Evolutionary conservation across 2,329 filamentous ascomycete genomes (phyloP), one percentile per base, ranked within the genome.

Genomic region (Thielaviopsis ethacetica): DNA sequence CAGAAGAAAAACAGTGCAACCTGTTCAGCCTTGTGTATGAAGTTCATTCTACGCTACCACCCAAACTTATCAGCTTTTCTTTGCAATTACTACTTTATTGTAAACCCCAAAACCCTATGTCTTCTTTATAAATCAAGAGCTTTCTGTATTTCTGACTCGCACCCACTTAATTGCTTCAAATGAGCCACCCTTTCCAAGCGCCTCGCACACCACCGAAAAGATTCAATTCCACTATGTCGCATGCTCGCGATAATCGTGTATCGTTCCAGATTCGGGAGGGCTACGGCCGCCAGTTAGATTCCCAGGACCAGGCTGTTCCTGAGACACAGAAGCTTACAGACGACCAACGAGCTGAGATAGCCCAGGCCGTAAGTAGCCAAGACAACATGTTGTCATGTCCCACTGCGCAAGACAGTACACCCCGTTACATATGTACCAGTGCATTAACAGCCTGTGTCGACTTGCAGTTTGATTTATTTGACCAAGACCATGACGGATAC

Each of bases 401-500:
- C 15, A 6, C 17, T 53, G 27, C n/a, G 7, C 10, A 6, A 17
- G 15, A 49, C 19, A 12, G 38, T 2, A 47, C n/a, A 21, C 38
- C 12, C 19, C 15, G 9, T 47, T 4, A 6, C 6, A 19, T 5
- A 51, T 50, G 27, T 51, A 22, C n/a, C 49, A 21, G 34, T 27
- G 17, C 41, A 41, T 17, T 49, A 22, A 47, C 44, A 58, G 17
- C 6, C 22, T 49, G 30, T 51, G 13, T 24, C 27, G 26, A 34
- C 15, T 15, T 21, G 9, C 58, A 63, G 62, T 63, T 63, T 56
- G 58, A 62, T 30, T 54, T 63, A 15, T 63, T 63, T 30, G 62
- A 63, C 54, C 62, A 63, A 54, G 62, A 63, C 56, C 61, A 61
- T 30, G 62, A 97, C 74, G 81, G 84, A 53, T 84, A 87, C 71